Conservation (phyloP, 2,329 filamentous ascomycete genomes). For the Aureobasidium sp. region DNA sequence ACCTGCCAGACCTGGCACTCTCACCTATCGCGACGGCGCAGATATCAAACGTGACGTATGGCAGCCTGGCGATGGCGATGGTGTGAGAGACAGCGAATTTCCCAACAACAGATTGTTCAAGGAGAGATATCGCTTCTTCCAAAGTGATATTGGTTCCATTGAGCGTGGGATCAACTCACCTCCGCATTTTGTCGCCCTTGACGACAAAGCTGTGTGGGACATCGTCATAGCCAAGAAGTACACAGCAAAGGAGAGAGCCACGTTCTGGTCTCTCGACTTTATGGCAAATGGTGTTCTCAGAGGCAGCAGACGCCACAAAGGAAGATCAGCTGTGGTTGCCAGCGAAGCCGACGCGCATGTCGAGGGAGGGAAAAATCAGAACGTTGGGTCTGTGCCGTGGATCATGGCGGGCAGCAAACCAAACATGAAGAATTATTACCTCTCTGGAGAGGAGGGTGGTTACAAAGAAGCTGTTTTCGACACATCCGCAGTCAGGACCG, state of each 20-base stretch:
- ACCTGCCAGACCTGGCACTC: neutral
- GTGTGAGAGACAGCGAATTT: constrained; percentile 24
- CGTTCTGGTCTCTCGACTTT: constrained; percentile 35
- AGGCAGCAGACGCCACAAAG: constrained; percentile 29
- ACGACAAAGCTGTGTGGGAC: constrained; percentile 31
- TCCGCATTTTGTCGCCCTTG: constrained; percentile 33
- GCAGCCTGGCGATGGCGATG: constrained; percentile 32
- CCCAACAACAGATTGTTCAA: constrained; percentile 20
- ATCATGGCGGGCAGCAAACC: constrained; percentile 16
- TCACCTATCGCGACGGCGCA: constrained; percentile 7
- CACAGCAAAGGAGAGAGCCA: constrained; percentile 18
- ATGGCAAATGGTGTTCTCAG: constrained; percentile 26
- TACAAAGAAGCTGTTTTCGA: neutral
- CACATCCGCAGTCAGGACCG: neutral
- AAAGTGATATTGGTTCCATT: constrained; percentile 25
- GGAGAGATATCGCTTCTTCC: constrained; percentile 33
- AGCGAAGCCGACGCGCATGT: constrained; percentile 16
- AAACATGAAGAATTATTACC: constrained; percentile 19
- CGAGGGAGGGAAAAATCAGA: constrained; percentile 15
- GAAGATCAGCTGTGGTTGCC: constrained; percentile 25
- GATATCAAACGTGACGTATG: constrained; percentile 29
- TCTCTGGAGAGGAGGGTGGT: constrained; percentile 20
- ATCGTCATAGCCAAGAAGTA: constrained; percentile 27
- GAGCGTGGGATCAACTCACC: constrained; percentile 24
- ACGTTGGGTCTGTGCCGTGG: constrained; percentile 17